Base-by-base conservation (phyloP, 371 early-diverging fungal genomes). In the Mycotypha africana region DNA sequence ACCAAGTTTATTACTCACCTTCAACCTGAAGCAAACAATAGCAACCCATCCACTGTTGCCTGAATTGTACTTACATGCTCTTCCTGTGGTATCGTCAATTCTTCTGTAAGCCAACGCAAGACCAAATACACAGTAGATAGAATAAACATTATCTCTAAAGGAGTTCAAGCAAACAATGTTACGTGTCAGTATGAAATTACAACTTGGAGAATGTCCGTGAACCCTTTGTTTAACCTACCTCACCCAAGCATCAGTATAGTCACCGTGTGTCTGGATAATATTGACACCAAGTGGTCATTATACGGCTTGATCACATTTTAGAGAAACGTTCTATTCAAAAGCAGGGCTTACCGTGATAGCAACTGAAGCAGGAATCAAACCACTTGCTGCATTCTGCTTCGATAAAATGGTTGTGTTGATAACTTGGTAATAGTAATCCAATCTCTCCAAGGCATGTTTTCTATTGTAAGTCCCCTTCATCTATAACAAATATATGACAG, bases 211-310 rank as follows among this genome's bases (percentile, higher is more conserved):
- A n/a, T n/a, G n/a, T n/a, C n/a, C n/a, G 45, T 34, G 16, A 21
- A 26, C 12, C 4, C 7, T n/a, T 8, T 31, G 8, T 26, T n/a
- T 11, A 28, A 16, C 11, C 52, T 78, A 88, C 88, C 89, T 75
- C 38, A 91, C 91, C 93, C 92, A 93, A 23, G 92, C 93, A 70
- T 93, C 92, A 1, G 85, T 75, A 51, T 93, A 91, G 63, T 93
- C 87, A 28, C 91, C 91, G 38, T 81, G 82, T 4, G 73, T 79
- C 74, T 73, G 44, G 9, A 11, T 33, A 11, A n/a, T n/a, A n/a
- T n/a, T n/a, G n/a, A n/a, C n/a, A n/a, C n/a, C n/a, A n/a, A n/a
- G n/a, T n/a, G n/a, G n/a, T n/a, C n/a, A n/a, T n/a, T n/a, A n/a
- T n/a, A n/a, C n/a, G n/a, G n/a, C n/a, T n/a, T n/a, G n/a, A n/a